Evolutionary conservation across 108 stramenopile genomes (phyloP).

Genomic region (Skeletonema tropicum): DNA sequence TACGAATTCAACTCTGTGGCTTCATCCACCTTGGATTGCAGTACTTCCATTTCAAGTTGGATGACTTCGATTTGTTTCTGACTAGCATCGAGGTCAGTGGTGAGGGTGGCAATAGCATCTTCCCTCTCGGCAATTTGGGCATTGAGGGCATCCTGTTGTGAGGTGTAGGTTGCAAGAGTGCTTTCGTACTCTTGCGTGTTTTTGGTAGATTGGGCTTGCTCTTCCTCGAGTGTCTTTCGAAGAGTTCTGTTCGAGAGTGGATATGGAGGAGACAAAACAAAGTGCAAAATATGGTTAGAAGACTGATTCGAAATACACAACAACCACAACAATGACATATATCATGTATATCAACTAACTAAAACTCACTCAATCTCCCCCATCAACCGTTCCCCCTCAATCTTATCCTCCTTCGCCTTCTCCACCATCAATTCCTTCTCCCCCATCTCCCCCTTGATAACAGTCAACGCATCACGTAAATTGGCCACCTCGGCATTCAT

Average conservation of each 20-base stretch:
- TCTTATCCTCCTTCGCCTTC: constrained; percentile 18
- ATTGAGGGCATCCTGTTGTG: constrained; percentile 28
- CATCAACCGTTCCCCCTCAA: constrained; percentile 36
- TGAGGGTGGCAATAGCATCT: constrained; percentile 16
- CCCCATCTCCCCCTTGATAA: constrained; percentile 33
- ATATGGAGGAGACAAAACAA: neutral
- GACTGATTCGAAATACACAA: neutral
- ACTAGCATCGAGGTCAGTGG: constrained; percentile 21
- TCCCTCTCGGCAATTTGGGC: constrained; percentile 29
- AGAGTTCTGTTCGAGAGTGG: constrained; percentile 21
- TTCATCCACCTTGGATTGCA: constrained; percentile 25
- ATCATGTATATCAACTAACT: neutral
- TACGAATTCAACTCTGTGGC: constrained; percentile 8
- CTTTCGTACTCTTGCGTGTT: constrained; percentile 22
- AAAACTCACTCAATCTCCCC: constrained; percentile 40
- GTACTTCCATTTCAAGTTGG: constrained; percentile 20
- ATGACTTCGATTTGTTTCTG: constrained; percentile 28
- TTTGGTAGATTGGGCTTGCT: constrained; percentile 21
- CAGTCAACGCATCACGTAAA: constrained; percentile 31
- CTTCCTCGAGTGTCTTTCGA: constrained; percentile 20
- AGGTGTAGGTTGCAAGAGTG: constrained; percentile 18
- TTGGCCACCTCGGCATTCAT: constrained; percentile 51
- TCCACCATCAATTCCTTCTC: constrained; percentile 25
- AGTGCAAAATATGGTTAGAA: neutral
- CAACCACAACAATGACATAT: neutral